phyloP scores from a whole-genome alignment of 257 asterid genomes.

The Solanum clarkiae region DNA sequence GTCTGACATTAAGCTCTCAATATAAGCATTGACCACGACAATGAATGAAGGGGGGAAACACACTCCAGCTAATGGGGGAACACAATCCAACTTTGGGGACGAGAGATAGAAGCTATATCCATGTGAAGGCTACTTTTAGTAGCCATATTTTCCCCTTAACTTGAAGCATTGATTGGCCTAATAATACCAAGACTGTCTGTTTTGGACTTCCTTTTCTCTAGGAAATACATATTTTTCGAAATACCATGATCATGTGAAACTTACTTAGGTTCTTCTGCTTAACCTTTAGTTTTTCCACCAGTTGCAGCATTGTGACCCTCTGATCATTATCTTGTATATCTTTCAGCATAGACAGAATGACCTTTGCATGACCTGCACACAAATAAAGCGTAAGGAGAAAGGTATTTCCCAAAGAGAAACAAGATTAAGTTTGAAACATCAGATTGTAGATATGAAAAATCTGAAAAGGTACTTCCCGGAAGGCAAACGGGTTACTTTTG shows the following conservation, averaged over 20 bases:
- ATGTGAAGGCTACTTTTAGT: neutral
- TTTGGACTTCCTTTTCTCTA: neutral
- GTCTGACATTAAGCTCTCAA: neutral
- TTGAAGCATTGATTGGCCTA: neutral
- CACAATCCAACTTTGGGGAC: neutral
- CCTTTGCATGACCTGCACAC: conserved; percentile 62
- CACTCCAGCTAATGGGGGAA: neutral
- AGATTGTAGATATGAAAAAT: neutral
- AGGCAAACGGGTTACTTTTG: too few species aligned
- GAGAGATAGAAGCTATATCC: neutral
- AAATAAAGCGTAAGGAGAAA: conserved; percentile 1
- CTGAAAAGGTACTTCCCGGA: neutral
- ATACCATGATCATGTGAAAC: conserved; percentile 11
- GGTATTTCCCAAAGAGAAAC: neutral
- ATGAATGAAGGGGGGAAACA: neutral
- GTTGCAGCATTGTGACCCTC: conserved; percentile 70
- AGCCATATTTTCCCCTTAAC: neutral
- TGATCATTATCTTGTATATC: conserved; percentile 70
- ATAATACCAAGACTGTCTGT: neutral
- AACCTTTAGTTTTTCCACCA: conserved; percentile 74
- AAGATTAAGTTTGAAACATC: neutral
- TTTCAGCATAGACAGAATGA: conserved; percentile 50
- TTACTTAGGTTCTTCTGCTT: conserved; percentile 55
- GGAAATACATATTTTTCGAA: neutral
- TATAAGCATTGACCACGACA: neutral